A percentile compares a stretch with the other conserved stretches of the same genome.
These are phyloP conservation scores for Apiospora kogelbergensis DNA, from an alignment of 2,329 filamentous ascomycete genomes.

Conservation along the genomic window DNA sequence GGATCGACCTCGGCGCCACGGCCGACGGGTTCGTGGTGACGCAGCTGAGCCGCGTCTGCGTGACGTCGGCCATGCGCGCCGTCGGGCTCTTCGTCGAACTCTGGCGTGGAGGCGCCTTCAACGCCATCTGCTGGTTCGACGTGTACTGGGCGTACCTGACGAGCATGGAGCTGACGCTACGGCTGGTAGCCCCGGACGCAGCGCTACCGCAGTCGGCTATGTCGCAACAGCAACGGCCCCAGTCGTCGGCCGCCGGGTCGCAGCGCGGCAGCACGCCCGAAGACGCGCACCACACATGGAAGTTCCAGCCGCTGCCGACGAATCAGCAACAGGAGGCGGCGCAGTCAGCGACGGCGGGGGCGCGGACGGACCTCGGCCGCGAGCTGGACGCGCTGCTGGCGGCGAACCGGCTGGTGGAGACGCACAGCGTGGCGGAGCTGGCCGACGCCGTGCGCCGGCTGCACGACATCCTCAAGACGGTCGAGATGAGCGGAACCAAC, in stretches of 20 bases:
- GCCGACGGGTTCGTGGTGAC: conserved; percentile 18
- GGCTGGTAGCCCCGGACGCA: conserved; percentile 19
- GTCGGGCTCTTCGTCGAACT: conserved; percentile 19
- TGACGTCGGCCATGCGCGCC: conserved; percentile 24
- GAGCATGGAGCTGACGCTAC: conserved; percentile 23
- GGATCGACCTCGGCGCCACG: conserved; percentile 15
- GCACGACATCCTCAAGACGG: conserved; percentile 21
- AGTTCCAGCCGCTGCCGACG: conserved; percentile 14
- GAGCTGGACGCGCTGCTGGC: conserved; percentile 10
- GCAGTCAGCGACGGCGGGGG: conserved; percentile 10
- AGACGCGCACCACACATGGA: neutral
- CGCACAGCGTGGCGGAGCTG: conserved; percentile 19
- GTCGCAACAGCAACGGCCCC: neutral
- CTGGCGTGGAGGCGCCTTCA: conserved; percentile 20
- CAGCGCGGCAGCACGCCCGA: neutral
- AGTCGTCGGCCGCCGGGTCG: neutral
- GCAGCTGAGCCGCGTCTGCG: conserved; percentile 19
- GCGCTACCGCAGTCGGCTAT: neutral
- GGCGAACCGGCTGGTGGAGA: conserved; percentile 15
- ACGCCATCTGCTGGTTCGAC: conserved; percentile 24
- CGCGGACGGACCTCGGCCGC: conserved; percentile 7
- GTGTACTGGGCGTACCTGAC: conserved; percentile 23
- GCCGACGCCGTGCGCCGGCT: conserved; percentile 18
- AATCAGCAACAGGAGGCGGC: conserved; percentile 1
- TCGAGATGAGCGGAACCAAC: conserved; percentile 26